Evolutionary conservation across 192 early-diverging fungal species (phyloP).

Genomic region (Umbelopsis isabellina): DNA sequence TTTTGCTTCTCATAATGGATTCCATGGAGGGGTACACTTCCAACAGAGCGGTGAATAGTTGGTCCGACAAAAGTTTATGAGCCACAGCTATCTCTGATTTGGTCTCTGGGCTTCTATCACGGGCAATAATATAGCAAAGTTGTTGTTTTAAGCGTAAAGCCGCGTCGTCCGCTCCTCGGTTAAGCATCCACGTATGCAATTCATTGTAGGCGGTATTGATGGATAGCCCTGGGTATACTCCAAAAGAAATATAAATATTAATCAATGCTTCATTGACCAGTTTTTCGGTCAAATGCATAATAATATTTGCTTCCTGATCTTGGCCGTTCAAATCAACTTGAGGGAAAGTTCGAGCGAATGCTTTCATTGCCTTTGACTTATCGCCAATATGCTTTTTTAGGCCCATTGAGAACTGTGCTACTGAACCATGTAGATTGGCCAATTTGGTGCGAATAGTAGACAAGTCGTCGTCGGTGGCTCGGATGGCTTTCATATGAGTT

Average conservation of each 20-base stretch:
- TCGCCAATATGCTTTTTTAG: conserved; percentile 5
- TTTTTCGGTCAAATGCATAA: conserved; percentile 38
- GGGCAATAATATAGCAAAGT: conserved; percentile 22
- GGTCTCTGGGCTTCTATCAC: conserved; percentile 9
- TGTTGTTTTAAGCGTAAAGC: conserved; percentile 18
- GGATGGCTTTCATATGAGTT: conserved; percentile 30
- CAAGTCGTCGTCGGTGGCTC: conserved; percentile 51
- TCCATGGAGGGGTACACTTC: not conserved
- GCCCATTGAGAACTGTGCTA: conserved; percentile 17
- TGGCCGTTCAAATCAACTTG: not conserved
- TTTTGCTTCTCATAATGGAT: not conserved
- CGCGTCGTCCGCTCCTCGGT: conserved; percentile 25
- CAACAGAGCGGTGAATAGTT: not conserved
- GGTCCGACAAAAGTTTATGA: not conserved
- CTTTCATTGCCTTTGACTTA: not conserved
- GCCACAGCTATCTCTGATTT: not conserved
- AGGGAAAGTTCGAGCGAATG: not conserved
- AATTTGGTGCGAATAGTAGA: conserved; percentile 46
- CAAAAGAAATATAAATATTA: conserved; percentile 18
- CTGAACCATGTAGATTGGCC: conserved; percentile 29
- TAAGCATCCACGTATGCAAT: conserved; percentile 31
- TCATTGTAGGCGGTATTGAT: conserved; percentile 30
- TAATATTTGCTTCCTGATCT: conserved; percentile 22
- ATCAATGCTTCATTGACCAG: conserved; percentile 24
- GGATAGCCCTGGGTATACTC: conserved; percentile 29